Percentiles rank a stretch among this genome's conserved stretches.
These are phyloP conservation scores for Globisporangium paddicum DNA, from an alignment of 352 stramenopile species.

Conservation along the genomic window DNA sequence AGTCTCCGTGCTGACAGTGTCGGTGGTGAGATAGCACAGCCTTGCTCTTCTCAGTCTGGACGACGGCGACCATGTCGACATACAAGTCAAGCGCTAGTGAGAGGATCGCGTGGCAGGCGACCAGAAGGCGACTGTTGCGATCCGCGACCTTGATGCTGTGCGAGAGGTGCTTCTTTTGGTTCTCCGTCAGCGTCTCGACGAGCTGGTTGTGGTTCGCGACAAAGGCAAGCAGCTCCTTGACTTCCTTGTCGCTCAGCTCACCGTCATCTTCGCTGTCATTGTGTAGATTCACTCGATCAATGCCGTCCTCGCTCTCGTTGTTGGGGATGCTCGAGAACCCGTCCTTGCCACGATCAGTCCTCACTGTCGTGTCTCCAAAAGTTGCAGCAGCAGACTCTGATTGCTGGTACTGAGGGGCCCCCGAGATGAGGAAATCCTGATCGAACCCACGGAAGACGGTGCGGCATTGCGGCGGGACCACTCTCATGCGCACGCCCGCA, in stretches of 20 bases:
- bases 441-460: constrained; percentile 31
- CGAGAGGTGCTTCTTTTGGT: constrained; percentile 35
- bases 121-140: constrained; percentile 26
- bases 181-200: constrained; percentile 26
- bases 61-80: constrained; percentile 21
- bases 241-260: constrained; percentile 14
- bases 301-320: not conserved
- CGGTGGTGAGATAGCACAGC: not conserved
- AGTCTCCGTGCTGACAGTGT: not conserved
- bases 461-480: constrained; percentile 35
- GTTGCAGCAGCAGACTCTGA: too few relatives aligned
- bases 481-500: constrained; percentile 30
- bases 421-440: constrained; percentile 21
- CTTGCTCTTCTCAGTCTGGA: constrained; percentile 5
- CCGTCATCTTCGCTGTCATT: not conserved
- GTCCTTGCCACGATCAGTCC: not conserved
- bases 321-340: not conserved
- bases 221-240: constrained; percentile 26
- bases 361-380: not conserved
- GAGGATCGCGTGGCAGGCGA: constrained; percentile 28
- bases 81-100: constrained; percentile 35
- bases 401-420: not conserved
- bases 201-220: constrained; percentile 23
- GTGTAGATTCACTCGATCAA: not conserved
- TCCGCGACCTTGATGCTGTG: constrained; percentile 24